A percentile compares a stretch with the other conserved stretches of the same genome.
phyloP scores from a whole-genome alignment of 139 green algal genomes.

The Zygnema cylindricum region DNA sequence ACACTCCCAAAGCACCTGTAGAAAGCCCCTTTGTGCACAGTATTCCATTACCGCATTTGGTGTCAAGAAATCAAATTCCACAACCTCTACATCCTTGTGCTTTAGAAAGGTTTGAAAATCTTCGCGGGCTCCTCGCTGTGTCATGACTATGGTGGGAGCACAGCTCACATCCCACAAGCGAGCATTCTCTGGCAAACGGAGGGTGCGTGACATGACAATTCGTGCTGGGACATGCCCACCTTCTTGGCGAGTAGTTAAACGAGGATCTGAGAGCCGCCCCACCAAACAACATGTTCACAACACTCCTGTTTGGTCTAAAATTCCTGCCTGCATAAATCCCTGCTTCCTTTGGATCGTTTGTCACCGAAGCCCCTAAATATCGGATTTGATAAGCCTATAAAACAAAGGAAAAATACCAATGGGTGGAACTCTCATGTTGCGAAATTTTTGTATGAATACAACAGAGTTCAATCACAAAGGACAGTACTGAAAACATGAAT shows the following conservation, averaged over 20 bases:
- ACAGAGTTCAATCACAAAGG: not conserved
- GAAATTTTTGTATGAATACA: not conserved
- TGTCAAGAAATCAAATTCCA: slow-evolving; percentile 98
- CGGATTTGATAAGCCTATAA: no score
- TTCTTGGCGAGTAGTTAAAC: slow-evolving; percentile 89
- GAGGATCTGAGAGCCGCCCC: no score
- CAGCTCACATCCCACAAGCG: slow-evolving; percentile 87
- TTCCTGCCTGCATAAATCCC: no score
- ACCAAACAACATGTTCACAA: no score
- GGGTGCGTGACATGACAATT: slow-evolving; percentile 89
- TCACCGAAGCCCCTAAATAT: no score
- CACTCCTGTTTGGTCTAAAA: no score
- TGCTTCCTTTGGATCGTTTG: no score
- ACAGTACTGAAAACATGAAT: no score
- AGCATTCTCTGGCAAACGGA: slow-evolving; percentile 89
- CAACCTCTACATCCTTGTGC: slow-evolving; percentile 86
- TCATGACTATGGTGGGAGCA: slow-evolving; percentile 96
- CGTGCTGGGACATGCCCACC: slow-evolving; percentile 84
- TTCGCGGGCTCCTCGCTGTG: slow-evolving; percentile 79
- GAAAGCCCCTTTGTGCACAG: slow-evolving; percentile 88
- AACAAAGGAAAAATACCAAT: no score
- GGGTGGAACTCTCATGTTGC: not conserved
- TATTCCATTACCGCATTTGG: slow-evolving; percentile 74
- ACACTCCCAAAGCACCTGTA: slow-evolving; percentile 97
- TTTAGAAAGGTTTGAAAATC: slow-evolving; percentile 58